phyloP scores from a whole-genome alignment of 2,329 filamentous ascomycete genomes.

The Apiospora phragmitis region DNA sequence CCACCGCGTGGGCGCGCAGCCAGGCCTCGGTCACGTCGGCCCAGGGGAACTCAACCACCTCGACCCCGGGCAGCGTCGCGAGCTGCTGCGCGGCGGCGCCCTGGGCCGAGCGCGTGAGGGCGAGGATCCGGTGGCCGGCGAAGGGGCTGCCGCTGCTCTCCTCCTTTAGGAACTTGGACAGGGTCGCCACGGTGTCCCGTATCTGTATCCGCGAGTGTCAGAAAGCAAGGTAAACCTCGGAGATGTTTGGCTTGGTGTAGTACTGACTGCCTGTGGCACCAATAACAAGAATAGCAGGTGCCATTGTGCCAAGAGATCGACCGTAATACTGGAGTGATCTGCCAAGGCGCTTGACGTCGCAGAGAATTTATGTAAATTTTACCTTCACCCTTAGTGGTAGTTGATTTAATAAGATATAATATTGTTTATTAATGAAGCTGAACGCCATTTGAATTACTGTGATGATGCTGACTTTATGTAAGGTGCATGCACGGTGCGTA shows the following conservation, averaged over 20 bases:
- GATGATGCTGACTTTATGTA: background rate
- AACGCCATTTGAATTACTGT: too few relatives aligned
- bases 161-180: background rate
- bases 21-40: constrained; percentile 38
- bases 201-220: background rate
- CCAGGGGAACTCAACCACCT: constrained; percentile 37
- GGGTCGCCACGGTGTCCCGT: background rate
- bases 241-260: constrained; percentile 17
- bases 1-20: constrained; percentile 38
- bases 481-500: background rate
- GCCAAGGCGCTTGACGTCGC: background rate
- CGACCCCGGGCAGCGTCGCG: constrained; percentile 33
- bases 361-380: background rate
- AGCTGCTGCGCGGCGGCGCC: constrained; percentile 29
- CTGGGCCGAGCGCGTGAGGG: constrained; percentile 25
- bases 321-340: too few relatives aligned
- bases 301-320: constrained; percentile 22
- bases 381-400: background rate
- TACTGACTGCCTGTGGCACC: constrained; percentile 42
- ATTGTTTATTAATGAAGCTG: too few relatives aligned
- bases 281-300: constrained; percentile 35
- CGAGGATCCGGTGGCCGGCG: constrained; percentile 18
- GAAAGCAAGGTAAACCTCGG: background rate
- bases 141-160: background rate
- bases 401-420: background rate